Evolutionary conservation across 257 asterid genomes (phyloP), one percentile per base, ranked within the genome.

Genomic region (Penstemon eatonii): DNA sequence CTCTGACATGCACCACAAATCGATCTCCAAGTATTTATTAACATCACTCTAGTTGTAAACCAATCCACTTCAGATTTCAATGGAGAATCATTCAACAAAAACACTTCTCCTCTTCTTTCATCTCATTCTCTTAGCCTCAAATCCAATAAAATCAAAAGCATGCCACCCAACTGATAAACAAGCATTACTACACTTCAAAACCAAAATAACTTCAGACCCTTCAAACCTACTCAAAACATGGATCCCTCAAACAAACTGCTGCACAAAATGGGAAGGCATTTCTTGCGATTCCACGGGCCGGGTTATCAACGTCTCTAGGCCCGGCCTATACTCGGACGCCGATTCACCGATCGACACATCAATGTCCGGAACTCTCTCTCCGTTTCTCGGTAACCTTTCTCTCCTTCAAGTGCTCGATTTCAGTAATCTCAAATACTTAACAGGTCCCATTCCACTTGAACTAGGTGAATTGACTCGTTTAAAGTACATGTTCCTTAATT

Each of bases 211-310:
- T 8, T 69, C 51, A 5, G 96, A 90, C 63, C 90, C 95, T 7
- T 77, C 72, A 5, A 8, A 51, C 0, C 52, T 86, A 56, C 82
- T 90, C 63, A 37, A 62, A n/a, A 65, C 97, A 44, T 88, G 96
- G 96, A 54, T 8, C 19, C 73, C 87, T 1, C 37, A 76, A 60
- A 82, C 81, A 8, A 92, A 86, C 73, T 90, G 96, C 68, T 90
- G 96, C 86, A 70, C 43, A 7, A 4, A 68, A 4, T 90, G 95
- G 95, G 83, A 75, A 6, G 96, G 97, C 41, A 60, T 90, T 38
- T 72, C 72, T 0, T 90, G 94, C 39, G 82, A 78, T 15, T 6
- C 49, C 46, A 54, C 81, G 8, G 87, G 87, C 19, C 76, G 89
- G 65, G 94, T 88, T 6, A 67, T 78, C 8, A 86, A 66, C 38